These are phyloP conservation scores for Anisodus tanguticus DNA, from an alignment of 257 asterid species.

Conservation along the genomic window DNA sequence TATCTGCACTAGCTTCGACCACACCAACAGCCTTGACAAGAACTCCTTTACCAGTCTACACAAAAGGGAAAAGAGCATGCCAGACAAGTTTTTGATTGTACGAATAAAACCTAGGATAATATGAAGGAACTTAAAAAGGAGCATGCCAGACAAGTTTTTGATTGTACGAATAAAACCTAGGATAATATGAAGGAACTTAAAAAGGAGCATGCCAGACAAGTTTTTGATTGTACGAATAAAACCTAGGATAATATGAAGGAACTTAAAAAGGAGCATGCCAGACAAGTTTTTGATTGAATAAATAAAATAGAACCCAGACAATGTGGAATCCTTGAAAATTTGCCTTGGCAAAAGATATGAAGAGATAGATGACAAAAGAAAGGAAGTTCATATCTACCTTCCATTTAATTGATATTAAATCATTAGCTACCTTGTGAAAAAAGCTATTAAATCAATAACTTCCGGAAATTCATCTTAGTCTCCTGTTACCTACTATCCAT, in stretches of 20 bases:
- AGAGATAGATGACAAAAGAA: neutral
- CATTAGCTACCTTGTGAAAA: neutral
- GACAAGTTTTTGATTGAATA: neutral
- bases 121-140: neutral
- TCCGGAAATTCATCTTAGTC: constrained; percentile 19
- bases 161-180: constrained; percentile 20
- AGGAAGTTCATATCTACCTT: neutral
- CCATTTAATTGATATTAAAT: neutral
- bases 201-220: constrained; percentile 14
- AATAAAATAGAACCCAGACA: constrained; percentile 22
- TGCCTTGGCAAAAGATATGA: neutral
- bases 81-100: constrained; percentile 9
- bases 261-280: neutral
- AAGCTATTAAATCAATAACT: neutral
- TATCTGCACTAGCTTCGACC: constrained; percentile 90
- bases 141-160: neutral
- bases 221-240: constrained; percentile 17
- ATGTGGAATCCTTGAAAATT: neutral
- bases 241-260: neutral
- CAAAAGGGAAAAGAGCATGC: constrained; percentile 14
- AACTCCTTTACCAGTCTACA: constrained; percentile 75
- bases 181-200: neutral
- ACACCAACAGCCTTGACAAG: constrained; percentile 96
- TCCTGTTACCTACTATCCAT: neutral
- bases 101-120: constrained; percentile 5